Conservation (phyloP, 495 filamentous ascomycete species). For the Penicillium soppii region DNA sequence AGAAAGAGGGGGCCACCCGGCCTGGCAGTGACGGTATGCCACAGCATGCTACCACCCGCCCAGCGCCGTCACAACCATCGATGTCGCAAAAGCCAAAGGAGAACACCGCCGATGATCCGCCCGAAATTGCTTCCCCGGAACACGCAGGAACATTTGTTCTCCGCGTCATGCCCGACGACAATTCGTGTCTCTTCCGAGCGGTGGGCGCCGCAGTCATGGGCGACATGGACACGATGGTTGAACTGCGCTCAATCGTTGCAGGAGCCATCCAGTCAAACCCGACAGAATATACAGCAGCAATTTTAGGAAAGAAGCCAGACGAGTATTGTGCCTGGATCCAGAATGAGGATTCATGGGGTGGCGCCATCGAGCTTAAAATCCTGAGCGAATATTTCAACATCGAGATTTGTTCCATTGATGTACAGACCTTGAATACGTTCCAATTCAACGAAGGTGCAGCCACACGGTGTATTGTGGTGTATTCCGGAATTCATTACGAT, state of each 20-base stretch:
- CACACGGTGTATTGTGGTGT: slow-evolving; percentile 78
- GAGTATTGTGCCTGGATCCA: slow-evolving; percentile 86
- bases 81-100: slow-evolving; percentile 17
- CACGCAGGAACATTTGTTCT: slow-evolving; percentile 70
- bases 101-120: slow-evolving; percentile 54
- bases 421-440: slow-evolving; percentile 66
- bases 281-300: slow-evolving; percentile 66
- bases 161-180: slow-evolving; percentile 96
- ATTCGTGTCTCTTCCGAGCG: slow-evolving; percentile 91
- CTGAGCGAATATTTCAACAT: slow-evolving; percentile 81
- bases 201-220: slow-evolving; percentile 76
- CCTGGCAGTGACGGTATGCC: slow-evolving; percentile 17
- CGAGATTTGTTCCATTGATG: slow-evolving; percentile 85
- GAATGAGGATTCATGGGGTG: slow-evolving; percentile 82
- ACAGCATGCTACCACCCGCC: slow-evolving; percentile 17
- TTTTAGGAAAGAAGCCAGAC: slow-evolving; percentile 72
- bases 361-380: slow-evolving; percentile 85
- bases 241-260: slow-evolving; percentile 81
- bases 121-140: slow-evolving; percentile 63
- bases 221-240: slow-evolving; percentile 67
- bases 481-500: slow-evolving; percentile 95
- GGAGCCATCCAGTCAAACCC: slow-evolving; percentile 72
- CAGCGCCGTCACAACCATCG: slow-evolving; percentile 18
- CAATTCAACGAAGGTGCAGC: slow-evolving; percentile 76
- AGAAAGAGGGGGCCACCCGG: slow-evolving; percentile 33